Conservation (phyloP, 768 basidiomycete genomes). For the Amanita polypyramis region DNA sequence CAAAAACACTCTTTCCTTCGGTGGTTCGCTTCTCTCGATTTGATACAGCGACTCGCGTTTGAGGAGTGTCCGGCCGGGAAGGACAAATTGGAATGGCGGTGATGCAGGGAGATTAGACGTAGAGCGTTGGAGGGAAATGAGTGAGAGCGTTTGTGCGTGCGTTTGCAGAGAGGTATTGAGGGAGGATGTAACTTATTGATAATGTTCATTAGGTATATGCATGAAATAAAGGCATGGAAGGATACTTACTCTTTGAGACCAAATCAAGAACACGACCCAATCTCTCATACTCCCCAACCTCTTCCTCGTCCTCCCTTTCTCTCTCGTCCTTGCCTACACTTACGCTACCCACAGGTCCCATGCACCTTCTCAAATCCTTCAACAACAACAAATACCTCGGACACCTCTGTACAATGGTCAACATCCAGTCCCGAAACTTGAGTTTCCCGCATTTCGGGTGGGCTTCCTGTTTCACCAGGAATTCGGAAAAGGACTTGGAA, state of each 20-base stretch:
- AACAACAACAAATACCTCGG: slow-evolving; percentile 79
- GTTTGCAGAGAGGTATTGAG: slow-evolving; percentile 72
- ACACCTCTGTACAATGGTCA: slow-evolving; percentile 82
- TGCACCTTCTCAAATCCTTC: slow-evolving; percentile 69
- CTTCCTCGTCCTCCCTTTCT: slow-evolving; percentile 28
- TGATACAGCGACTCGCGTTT: slow-evolving; percentile 57
- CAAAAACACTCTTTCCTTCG: slow-evolving; percentile 59
- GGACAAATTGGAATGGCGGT: slow-evolving; percentile 57
- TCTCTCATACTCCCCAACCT: slow-evolving; percentile 42
- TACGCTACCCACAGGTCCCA: slow-evolving; percentile 23
- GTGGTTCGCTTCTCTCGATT: slow-evolving; percentile 37
- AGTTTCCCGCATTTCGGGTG: slow-evolving; percentile 66
- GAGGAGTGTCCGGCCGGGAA: slow-evolving; percentile 72
- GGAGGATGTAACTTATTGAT: slow-evolving; percentile 52
- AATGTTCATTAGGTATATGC: background rate
- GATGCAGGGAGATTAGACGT: slow-evolving; percentile 51
- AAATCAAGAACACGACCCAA: slow-evolving; percentile 51
- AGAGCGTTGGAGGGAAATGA: slow-evolving; percentile 71
- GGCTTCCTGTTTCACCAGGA: slow-evolving; percentile 54
- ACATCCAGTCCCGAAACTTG: slow-evolving; percentile 73
- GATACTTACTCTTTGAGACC: slow-evolving; percentile 61
- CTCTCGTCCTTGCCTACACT: background rate
- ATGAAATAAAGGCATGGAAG: background rate
- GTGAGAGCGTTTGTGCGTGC: slow-evolving; percentile 64
- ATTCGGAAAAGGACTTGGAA: slow-evolving; percentile 47